Conservation (phyloP, 2,329 filamentous ascomycete species). For the Microdochium trichocladiopsis region DNA sequence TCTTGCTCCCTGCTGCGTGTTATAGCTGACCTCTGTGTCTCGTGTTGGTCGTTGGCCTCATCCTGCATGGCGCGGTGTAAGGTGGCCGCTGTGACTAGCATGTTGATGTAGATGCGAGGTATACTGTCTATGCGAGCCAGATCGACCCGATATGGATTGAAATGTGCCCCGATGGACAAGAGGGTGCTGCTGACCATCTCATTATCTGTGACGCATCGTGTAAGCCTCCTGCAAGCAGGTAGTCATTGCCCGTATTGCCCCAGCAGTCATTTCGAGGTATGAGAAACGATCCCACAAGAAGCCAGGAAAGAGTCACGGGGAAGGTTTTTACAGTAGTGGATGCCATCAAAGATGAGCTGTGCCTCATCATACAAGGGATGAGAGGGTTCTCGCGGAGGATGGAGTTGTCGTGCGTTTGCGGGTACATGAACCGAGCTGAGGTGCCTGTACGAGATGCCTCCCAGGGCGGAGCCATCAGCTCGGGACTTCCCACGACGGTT, state of each 20-base stretch:
- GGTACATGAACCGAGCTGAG: slow-evolving; percentile 5
- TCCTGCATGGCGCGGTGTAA: slow-evolving; percentile 7
- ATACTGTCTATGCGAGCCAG: slow-evolving; percentile 4
- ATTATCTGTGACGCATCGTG: slow-evolving; percentile 3
- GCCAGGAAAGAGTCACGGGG: neutral
- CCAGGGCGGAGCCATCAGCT: neutral
- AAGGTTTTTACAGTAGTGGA: slow-evolving; percentile 9
- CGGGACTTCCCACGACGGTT: neutral
- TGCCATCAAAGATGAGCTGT: slow-evolving; percentile 7
- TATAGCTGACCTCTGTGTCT: slow-evolving; percentile 1
- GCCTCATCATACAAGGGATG: slow-evolving; percentile 7
- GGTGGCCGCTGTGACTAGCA: slow-evolving; percentile 7
- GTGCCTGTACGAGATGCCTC: neutral
- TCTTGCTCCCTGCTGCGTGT: slow-evolving; percentile 3
- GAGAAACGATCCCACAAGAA: too few species aligned
- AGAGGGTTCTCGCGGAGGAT: slow-evolving; percentile 2
- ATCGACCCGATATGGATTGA: slow-evolving; percentile 8
- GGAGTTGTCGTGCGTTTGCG: neutral
- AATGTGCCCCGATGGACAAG: slow-evolving; percentile 6
- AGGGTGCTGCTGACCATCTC: slow-evolving; percentile 7
- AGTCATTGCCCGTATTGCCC: neutral
- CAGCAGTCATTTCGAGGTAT: too few species aligned
- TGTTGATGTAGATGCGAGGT: slow-evolving; percentile 7
- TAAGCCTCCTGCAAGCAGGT: neutral
- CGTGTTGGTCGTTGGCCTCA: slow-evolving; percentile 2